A percentile compares a stretch with the other conserved stretches of the same genome.
Conservation (phyloP, 768 basidiomycete species). For the Rickenella mellea region DNA sequence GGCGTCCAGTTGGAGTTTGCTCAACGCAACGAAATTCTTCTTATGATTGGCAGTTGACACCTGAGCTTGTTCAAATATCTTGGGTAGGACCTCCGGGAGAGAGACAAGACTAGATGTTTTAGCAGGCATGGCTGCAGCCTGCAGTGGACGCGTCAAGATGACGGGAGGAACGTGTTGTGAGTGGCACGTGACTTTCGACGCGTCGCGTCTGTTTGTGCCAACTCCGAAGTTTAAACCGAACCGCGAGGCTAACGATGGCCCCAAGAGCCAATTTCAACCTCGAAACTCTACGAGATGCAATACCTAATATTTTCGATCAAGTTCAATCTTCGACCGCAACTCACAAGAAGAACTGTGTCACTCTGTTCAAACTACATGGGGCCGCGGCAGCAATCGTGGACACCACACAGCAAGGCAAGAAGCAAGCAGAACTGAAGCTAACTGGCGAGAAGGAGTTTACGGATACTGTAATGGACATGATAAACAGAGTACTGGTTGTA, state of each 20-base stretch:
- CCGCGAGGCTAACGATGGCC: conserved; percentile 14
- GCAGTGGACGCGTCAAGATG: neutral
- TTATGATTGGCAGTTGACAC: conserved; percentile 69
- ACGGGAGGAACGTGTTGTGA: neutral
- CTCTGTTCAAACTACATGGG: conserved; percentile 33
- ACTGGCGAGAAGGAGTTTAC: conserved; percentile 39
- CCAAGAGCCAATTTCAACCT: conserved; percentile 15
- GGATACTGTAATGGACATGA: conserved; percentile 29
- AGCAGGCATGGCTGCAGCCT: conserved; percentile 4
- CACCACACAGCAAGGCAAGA: conserved; percentile 15
- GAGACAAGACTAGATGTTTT: neutral
- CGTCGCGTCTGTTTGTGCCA: neutral
- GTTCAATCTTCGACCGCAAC: conserved; percentile 32
- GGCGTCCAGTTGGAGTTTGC: conserved; percentile 68
- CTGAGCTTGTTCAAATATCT: conserved; percentile 78
- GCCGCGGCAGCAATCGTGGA: conserved; percentile 20
- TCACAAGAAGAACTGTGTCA: conserved; percentile 41
- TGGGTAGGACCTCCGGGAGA: conserved; percentile 31
- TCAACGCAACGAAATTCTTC: conserved; percentile 78
- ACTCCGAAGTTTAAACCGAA: neutral
- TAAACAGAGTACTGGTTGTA: conserved; percentile 30
- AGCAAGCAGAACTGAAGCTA: conserved; percentile 20
- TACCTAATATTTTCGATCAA: conserved; percentile 41
- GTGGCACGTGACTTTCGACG: neutral
- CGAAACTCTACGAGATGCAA: conserved; percentile 18